phyloP scores from a whole-genome alignment of 2,329 filamentous ascomycete species.

The Lachnellula suecica region DNA sequence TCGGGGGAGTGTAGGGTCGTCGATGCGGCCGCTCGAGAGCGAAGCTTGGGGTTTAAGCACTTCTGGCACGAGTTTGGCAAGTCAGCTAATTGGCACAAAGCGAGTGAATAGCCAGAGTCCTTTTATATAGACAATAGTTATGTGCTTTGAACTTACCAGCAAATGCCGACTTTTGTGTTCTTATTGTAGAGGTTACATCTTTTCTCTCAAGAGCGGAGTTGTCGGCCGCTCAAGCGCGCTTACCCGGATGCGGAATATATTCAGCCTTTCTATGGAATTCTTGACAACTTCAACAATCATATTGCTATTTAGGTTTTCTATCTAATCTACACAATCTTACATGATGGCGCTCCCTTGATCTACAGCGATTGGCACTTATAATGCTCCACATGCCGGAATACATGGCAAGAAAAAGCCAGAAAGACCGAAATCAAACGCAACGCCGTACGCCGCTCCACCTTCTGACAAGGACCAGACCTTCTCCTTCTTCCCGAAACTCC shows the following conservation, averaged over 20 bases:
- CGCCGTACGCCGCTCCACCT: neutral
- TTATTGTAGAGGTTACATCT: neutral
- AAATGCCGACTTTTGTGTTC: neutral
- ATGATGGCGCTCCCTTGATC: no score
- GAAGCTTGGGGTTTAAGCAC: neutral
- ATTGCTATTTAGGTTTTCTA: no score
- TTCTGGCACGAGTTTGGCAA: neutral
- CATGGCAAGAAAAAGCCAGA: neutral
- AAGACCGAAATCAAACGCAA: neutral
- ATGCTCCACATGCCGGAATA: no score
- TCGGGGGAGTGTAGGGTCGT: neutral
- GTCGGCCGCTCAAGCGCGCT: neutral
- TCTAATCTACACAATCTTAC: no score
- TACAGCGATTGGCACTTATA: no score
- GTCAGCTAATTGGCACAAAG: neutral
- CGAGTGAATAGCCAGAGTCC: no score
- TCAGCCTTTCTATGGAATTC: no score
- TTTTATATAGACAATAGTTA: no score
- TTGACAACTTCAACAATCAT: no score
- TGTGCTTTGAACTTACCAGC: neutral
- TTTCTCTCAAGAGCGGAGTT: neutral
- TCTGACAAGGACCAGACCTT: neutral
- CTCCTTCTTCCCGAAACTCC: slow-evolving; percentile 8
- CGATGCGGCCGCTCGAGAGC: neutral
- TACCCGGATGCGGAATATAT: no score